Conservation (phyloP, 2,329 filamentous ascomycete species). For the Dichotomopilus funicola region DNA sequence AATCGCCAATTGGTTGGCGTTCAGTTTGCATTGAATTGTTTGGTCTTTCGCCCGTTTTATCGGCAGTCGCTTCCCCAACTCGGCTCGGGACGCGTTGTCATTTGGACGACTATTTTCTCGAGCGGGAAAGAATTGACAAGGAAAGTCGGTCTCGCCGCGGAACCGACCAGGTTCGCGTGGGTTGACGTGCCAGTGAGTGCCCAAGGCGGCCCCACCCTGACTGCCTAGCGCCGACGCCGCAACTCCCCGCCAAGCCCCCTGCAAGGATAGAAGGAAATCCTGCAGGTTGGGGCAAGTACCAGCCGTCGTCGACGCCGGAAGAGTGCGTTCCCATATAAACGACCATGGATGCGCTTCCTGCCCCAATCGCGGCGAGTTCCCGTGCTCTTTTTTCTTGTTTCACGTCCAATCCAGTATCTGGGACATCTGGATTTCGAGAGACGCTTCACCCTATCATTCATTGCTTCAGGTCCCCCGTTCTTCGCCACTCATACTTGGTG, state of each 20-base stretch:
- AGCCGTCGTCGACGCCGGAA: not conserved
- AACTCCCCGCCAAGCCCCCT: not conserved
- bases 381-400: not conserved
- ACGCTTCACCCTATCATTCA: not conserved
- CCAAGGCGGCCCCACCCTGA: not conserved
- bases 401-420: not conserved
- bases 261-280: not conserved
- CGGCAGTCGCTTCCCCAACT: not conserved
- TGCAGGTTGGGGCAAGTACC: constrained; percentile 3
- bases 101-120: not conserved
- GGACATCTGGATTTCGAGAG: not conserved
- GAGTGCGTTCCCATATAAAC: constrained; percentile 1
- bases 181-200: not conserved
- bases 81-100: not conserved
- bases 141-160: not conserved
- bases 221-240: not conserved
- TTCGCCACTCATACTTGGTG: not conserved
- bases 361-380: constrained; percentile 1
- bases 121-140: not conserved
- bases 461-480: not conserved
- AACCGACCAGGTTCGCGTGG: not conserved
- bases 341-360: not conserved
- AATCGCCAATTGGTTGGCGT: not conserved
- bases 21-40: not conserved
- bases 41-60: not conserved